phyloP scores from a whole-genome alignment of 179 eudicot species.

The Beta corolliflora region DNA sequence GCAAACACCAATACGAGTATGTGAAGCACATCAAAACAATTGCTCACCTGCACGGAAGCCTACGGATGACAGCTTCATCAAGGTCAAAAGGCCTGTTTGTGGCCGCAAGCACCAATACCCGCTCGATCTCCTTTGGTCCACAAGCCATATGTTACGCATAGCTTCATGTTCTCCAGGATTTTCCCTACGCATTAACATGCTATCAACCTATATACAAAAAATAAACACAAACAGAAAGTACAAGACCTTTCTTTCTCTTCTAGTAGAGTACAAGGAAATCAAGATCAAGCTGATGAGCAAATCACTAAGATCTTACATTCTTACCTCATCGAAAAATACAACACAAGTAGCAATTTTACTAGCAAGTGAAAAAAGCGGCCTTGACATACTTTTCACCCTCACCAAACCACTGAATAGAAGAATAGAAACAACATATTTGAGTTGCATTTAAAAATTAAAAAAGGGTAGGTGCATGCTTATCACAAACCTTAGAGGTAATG shows the following conservation, averaged over 20 bases:
- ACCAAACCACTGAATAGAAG: slow-evolving; percentile 83
- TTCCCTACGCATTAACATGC: slow-evolving; percentile 96
- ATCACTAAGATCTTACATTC: slow-evolving; percentile 25
- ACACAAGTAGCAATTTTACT: slow-evolving; percentile 96
- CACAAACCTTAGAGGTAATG: slow-evolving; percentile 75
- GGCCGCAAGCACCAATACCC: slow-evolving; percentile 91
- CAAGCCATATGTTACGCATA: slow-evolving; percentile 95
- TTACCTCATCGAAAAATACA: slow-evolving; percentile 92
- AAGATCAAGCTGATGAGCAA: too few relatives aligned
- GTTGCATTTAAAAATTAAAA: slow-evolving; percentile 2
- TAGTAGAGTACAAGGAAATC: neutral
- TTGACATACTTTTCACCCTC: slow-evolving; percentile 97
- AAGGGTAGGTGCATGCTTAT: neutral
- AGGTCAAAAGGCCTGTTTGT: slow-evolving; percentile 96
- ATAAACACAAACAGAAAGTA: neutral
- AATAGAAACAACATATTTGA: slow-evolving; percentile 18
- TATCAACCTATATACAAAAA: slow-evolving; percentile 60
- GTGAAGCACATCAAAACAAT: neutral
- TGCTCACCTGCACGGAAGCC: slow-evolving; percentile 86
- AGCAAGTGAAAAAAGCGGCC: slow-evolving; percentile 88
- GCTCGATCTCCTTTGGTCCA: slow-evolving; percentile 92
- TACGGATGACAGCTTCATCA: slow-evolving; percentile 94
- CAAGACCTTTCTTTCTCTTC: neutral
- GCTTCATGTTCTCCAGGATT: slow-evolving; percentile 98
- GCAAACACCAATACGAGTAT: neutral